Conservation (phyloP, 2,329 filamentous ascomycete species). For the Colletotrichum plurivorum region DNA sequence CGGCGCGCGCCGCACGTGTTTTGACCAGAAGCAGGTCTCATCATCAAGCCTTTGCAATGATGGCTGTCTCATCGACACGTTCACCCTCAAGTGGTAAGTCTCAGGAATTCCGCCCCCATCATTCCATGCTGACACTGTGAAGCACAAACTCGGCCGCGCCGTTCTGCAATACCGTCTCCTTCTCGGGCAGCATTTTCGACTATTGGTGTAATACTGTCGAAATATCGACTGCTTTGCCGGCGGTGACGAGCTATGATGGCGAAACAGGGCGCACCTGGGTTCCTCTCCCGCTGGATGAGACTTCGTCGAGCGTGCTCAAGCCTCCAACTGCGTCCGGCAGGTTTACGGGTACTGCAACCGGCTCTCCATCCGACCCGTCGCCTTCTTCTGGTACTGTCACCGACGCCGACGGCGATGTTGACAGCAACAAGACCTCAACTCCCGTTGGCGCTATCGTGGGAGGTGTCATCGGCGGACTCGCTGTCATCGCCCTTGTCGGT, state of each 20-base stretch:
- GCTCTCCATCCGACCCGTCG: slow-evolving; percentile 10
- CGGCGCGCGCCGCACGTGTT: slow-evolving; percentile 53
- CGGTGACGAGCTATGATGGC: slow-evolving; percentile 58
- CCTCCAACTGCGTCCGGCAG: slow-evolving; percentile 11
- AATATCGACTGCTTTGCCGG: slow-evolving; percentile 51
- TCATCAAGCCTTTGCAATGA: slow-evolving; percentile 55
- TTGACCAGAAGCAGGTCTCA: slow-evolving; percentile 54
- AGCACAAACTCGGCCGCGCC: slow-evolving; percentile 54
- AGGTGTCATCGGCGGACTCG: slow-evolving; percentile 55
- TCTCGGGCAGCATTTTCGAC: slow-evolving; percentile 57
- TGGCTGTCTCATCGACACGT: slow-evolving; percentile 56
- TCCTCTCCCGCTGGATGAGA: slow-evolving; percentile 31
- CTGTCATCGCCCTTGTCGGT: slow-evolving; percentile 48
- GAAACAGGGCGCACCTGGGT: slow-evolving; percentile 51
- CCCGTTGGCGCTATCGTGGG: slow-evolving; percentile 55
- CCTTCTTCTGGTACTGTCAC: slow-evolving; percentile 14
- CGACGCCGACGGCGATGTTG: slow-evolving; percentile 27
- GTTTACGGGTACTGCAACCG: slow-evolving; percentile 2
- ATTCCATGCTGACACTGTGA: slow-evolving; percentile 41
- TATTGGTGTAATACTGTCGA: slow-evolving; percentile 58
- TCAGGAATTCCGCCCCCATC: background rate
- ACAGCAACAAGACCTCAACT: slow-evolving; percentile 34
- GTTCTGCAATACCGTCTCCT: slow-evolving; percentile 63
- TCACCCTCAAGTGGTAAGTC: slow-evolving; percentile 63
- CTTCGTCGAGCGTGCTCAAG: slow-evolving; percentile 2